Evolutionary conservation across 2,329 filamentous ascomycete genomes (phyloP).

Genomic region (Neonectria sp.): DNA sequence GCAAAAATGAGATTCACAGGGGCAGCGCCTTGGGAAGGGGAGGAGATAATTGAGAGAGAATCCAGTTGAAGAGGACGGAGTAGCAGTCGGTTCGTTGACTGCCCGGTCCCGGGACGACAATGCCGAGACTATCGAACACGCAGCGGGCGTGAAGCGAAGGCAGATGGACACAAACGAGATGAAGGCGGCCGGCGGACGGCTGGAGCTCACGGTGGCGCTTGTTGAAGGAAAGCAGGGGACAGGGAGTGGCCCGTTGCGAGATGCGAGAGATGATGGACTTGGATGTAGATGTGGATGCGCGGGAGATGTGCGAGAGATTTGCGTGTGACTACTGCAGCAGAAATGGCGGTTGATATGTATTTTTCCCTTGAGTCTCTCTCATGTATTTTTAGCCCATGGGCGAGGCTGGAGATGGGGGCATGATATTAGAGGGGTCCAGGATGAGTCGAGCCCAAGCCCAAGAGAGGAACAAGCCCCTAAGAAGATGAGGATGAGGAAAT

Average conservation of each 20-base stretch:
- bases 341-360: background rate
- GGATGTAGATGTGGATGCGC: background rate
- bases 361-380: background rate
- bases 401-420: conserved; percentile 10
- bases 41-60: background rate
- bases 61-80: background rate
- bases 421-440: conserved; percentile 5
- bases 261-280: background rate
- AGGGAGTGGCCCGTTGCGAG: conserved; percentile 18
- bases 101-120: conserved; percentile 11
- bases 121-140: conserved; percentile 22
- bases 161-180: conserved; percentile 36
- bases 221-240: conserved; percentile 21
- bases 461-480: background rate
- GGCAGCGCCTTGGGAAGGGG: background rate
- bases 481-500: background rate
- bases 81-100: conserved; percentile 6
- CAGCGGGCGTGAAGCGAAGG: conserved; percentile 37
- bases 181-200: conserved; percentile 31
- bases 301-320: conserved; percentile 4
- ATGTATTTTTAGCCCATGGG: conserved; percentile 8
- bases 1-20: conserved; percentile 13
- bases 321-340: background rate
- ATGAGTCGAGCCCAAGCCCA: background rate
- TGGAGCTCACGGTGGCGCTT: conserved; percentile 30